These are phyloP conservation scores for Arabis hirsuta DNA, from an alignment of 345 rosid species.

Conservation along the genomic window DNA sequence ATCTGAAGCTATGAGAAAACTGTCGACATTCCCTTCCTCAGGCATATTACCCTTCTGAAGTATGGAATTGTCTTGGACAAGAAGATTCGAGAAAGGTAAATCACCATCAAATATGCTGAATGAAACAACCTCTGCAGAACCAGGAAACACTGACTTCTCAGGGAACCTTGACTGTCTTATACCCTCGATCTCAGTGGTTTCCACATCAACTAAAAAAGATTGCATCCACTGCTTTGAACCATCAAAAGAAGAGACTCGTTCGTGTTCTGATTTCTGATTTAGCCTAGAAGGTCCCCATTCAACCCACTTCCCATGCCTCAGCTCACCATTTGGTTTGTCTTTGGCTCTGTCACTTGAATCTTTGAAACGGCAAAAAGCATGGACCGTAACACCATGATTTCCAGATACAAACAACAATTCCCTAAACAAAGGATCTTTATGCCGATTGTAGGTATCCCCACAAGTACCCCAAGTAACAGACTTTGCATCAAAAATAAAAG, in stretches of 20 bases:
- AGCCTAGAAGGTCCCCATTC: slow-evolving; percentile 81
- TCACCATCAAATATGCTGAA: slow-evolving; percentile 62
- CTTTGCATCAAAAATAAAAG: slow-evolving; percentile 70
- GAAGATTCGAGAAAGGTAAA: slow-evolving; percentile 51
- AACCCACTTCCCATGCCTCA: slow-evolving; percentile 79
- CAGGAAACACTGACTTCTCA: slow-evolving; percentile 64
- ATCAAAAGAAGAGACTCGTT: slow-evolving; percentile 44
- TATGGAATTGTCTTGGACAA: slow-evolving; percentile 43
- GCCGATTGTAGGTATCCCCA: slow-evolving; percentile 74
- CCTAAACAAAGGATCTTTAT: slow-evolving; percentile 62
- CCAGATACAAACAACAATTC: slow-evolving; percentile 86
- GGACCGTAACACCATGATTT: slow-evolving; percentile 69
- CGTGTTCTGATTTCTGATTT: slow-evolving; percentile 43
- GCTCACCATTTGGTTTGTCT: slow-evolving; percentile 48
- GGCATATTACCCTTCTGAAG: slow-evolving; percentile 36
- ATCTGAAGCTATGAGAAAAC: slow-evolving; percentile 42
- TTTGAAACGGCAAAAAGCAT: slow-evolving; percentile 68
- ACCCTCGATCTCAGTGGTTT: slow-evolving; percentile 66
- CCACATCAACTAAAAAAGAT: slow-evolving; percentile 67
- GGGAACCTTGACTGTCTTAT: slow-evolving; percentile 70
- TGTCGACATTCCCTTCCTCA: slow-evolving; percentile 44
- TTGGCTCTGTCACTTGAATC: slow-evolving; percentile 39
- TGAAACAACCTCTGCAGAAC: slow-evolving; percentile 80
- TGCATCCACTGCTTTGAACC: slow-evolving; percentile 76
- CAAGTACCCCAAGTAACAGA: slow-evolving; percentile 92